Base-by-base conservation (phyloP, 2,329 filamentous ascomycete genomes). In the Sclerotinia minor region DNA sequence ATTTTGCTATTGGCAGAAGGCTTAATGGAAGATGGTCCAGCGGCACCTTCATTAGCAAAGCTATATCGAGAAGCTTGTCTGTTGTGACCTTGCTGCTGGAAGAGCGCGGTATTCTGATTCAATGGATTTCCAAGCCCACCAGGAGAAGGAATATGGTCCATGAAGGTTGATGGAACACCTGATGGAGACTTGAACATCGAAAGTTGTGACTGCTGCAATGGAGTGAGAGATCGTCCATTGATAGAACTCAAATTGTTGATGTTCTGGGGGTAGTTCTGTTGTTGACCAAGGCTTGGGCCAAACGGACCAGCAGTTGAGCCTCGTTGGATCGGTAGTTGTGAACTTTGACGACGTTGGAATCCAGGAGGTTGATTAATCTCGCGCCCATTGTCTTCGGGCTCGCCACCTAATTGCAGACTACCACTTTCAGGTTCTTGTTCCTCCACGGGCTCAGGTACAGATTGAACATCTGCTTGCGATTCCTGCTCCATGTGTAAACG, bases 351-450 rank as follows among this genome's bases (percentile, higher is more conserved):
- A 61, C 88, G 85, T 69, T 88, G 85, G 68, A 84, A 84, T 58
- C 78, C 76, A 73, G 84, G 81, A 50, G 79, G 67, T 41, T 75
- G 68, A 24, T 55, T 71, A 5, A 70, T 79, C 61, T 86, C 85
- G 24, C 82, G 81, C 24, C 79, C 76, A 55, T 80, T 79, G 29
- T 92, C 89, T 77, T 98, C 94, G 0, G 94, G 94, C 77, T 98
- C 94, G 54, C 94, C 94, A 68, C 94, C 94, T 24, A 98, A 84
- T 68, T 96, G 94, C 68, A 95, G 83, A 77, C 94, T 98, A 19
- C 87, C 87, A 72, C 91, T 91, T 78, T 95, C 93, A 1, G 88
- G 87, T 67, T 90, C 89, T 68, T 92, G 92, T 71, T 97, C 93
- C 38, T 84, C 83, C 55, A 84, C 82, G 5, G 79, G 78, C 53